Base-by-base conservation (phyloP, 306 rosid genomes). In the Purshia tridentata region DNA sequence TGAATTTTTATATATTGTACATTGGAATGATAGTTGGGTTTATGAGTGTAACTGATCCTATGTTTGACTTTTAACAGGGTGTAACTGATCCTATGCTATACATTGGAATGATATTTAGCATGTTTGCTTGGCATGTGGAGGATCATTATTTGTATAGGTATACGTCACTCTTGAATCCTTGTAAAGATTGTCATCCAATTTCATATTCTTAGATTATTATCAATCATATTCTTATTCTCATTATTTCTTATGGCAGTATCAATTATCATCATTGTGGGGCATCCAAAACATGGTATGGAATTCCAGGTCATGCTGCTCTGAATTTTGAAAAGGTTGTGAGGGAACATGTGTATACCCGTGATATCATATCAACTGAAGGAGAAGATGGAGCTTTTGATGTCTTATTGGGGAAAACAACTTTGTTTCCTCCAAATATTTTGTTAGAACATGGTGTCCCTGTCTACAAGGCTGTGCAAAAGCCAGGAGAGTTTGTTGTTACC, bases 71-170 rank as follows among this genome's bases (percentile, higher is more conserved):
- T 58, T 88, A 78, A 67, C 87, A 95, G 98, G 99, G 99, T 65
- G 97, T 95, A 53, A 91, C 98, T 3, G 99, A 91, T 74, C 98
- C 99, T 50, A 95, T 95, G 99, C 84, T 95, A 20, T 95, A 95
- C 88, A 87, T 95, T 78, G 98, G 98, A 74, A 95, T 95, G 98
- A 84, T 95, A 53, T 95, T 95, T 75, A 95, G 99, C 67, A 79
- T 95, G 89, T 95, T 95, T 86, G 99, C 98, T 35, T 95, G 99
- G 99, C 98, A 95, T 16, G 99, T 91, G 81, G 98, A 95, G 77
- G 99, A 95, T 84, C 98, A 92, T 83, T 95, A 83, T 79, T 73
- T 95, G 84, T 91, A 95, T 82, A 95, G 99, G 99, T 91, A 83
- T 52, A 12, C 54, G 65, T 65, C 69, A 39, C 20, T 63, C 44